phyloP scores from a whole-genome alignment of 1,284 basidiomycete genomes.

The Phellopilus nigrolimitatus region DNA sequence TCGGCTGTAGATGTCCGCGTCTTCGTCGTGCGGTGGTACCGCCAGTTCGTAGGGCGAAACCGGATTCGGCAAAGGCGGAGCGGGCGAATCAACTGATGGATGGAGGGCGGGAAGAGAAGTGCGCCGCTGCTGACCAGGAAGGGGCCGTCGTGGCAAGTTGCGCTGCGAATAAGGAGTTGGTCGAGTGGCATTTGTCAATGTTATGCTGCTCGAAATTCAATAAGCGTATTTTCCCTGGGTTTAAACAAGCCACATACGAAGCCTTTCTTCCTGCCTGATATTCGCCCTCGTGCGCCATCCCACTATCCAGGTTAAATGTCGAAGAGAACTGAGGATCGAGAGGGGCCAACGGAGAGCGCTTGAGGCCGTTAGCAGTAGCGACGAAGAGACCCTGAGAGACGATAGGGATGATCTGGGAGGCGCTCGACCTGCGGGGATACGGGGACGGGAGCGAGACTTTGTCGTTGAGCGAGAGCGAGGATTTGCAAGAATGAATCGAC shows the following conservation, averaged over 20 bases:
- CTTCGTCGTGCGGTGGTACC: conserved; percentile 23
- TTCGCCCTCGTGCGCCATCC: conserved; percentile 11
- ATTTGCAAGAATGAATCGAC: conserved; percentile 9
- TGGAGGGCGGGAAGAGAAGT: conserved; percentile 21
- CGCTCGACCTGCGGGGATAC: conserved; percentile 14
- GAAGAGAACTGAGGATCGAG: conserved; percentile 18
- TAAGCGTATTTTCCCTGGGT: neutral
- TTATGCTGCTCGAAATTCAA: conserved; percentile 5
- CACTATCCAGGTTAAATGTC: conserved; percentile 9
- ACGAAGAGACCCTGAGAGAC: conserved; percentile 12
- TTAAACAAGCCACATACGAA: conserved; percentile 6
- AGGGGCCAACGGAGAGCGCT: conserved; percentile 19
- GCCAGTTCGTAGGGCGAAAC: conserved; percentile 20
- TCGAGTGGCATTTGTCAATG: conserved; percentile 20
- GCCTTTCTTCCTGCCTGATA: conserved; percentile 15
- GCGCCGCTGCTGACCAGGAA: conserved; percentile 14
- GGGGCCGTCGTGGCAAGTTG: conserved; percentile 13
- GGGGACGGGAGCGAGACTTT: neutral
- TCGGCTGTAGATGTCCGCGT: conserved; percentile 35
- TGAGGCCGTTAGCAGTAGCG: conserved; percentile 8
- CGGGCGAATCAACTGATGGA: neutral
- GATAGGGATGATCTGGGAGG: conserved; percentile 16
- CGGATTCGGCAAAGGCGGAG: conserved; percentile 8
- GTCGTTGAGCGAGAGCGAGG: conserved; percentile 3
- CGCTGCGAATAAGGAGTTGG: conserved; percentile 19